Conservation (phyloP, 2,329 filamentous ascomycete species). For the Xylariales sp. region DNA sequence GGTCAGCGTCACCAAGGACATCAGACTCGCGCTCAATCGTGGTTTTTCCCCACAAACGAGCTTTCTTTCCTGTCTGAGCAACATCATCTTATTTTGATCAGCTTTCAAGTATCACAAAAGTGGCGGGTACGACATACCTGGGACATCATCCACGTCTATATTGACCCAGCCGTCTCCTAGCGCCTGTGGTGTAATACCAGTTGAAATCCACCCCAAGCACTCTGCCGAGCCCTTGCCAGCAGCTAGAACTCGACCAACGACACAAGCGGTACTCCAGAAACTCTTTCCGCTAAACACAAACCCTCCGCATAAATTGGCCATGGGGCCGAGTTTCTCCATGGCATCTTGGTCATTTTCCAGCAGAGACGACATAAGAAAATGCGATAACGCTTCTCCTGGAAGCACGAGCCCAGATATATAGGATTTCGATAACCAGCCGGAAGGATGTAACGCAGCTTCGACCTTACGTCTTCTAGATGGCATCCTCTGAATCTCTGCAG, state of each 20-base stretch:
- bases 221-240: constrained; percentile 58
- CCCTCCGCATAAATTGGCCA: constrained; percentile 59
- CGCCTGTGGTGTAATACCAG: constrained; percentile 49
- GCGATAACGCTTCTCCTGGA: constrained; percentile 57
- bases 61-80: constrained; percentile 46
- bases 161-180: constrained; percentile 54
- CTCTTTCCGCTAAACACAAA: constrained; percentile 61
- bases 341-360: constrained; percentile 61
- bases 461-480: constrained; percentile 47
- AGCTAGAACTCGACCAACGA: constrained; percentile 61
- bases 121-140: constrained; percentile 35
- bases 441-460: constrained; percentile 51
- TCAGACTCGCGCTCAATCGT: constrained; percentile 55
- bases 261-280: constrained; percentile 64
- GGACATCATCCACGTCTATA: constrained; percentile 49
- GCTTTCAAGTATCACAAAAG: constrained; percentile 1
- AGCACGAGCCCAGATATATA: constrained; percentile 62
- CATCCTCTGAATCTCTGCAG: constrained; percentile 24
- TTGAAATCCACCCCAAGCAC: constrained; percentile 66
- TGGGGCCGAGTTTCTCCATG: constrained; percentile 51
- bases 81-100: constrained; percentile 38
- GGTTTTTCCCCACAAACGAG: constrained; percentile 58
- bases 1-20: constrained; percentile 54
- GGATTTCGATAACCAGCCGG: constrained; percentile 64
- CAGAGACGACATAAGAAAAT: constrained; percentile 62